Percentiles rank a stretch among this genome's conserved stretches.
These are phyloP conservation scores for Trametes maxima DNA, from an alignment of 768 basidiomycete species.

Conservation along the genomic window DNA sequence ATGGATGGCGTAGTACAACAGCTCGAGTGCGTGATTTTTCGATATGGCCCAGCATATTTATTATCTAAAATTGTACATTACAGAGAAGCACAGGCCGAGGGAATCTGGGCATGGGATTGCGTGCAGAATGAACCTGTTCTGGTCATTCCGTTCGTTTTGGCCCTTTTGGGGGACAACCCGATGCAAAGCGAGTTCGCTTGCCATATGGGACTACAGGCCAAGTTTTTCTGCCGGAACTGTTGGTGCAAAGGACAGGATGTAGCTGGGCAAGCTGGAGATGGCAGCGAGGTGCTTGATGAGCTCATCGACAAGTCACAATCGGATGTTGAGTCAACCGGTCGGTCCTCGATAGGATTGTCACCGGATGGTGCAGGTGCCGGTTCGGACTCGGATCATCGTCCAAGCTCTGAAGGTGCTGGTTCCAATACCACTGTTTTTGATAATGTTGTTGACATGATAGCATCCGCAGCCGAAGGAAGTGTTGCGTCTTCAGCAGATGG, in stretches of 20 bases:
- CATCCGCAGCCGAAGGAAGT: too few relatives aligned
- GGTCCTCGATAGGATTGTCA: too few relatives aligned
- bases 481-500: too few relatives aligned
- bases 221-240: constrained; percentile 45
- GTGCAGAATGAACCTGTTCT: constrained; percentile 12
- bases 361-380: too few relatives aligned
- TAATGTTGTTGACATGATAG: too few relatives aligned
- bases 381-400: too few relatives aligned
- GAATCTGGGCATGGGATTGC: constrained; percentile 45
- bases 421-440: too few relatives aligned
- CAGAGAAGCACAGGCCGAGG: constrained; percentile 33
- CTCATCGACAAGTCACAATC: too few relatives aligned
- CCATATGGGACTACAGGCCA: constrained; percentile 42
- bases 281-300: neutral
- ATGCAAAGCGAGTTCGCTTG: constrained; percentile 49
- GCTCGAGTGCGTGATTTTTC: neutral
- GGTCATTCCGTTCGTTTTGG: constrained; percentile 18
- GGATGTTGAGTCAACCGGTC: too few relatives aligned
- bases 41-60: neutral
- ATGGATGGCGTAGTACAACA: constrained; percentile 17
- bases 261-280: constrained; percentile 22
- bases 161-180: constrained; percentile 45
- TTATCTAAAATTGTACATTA: too few relatives aligned
- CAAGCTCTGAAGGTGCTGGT: too few relatives aligned
- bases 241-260: constrained; percentile 26